phyloP scores from a whole-genome alignment of 2,329 filamentous ascomycete genomes.

The Pseudogymnoascus sp. region DNA sequence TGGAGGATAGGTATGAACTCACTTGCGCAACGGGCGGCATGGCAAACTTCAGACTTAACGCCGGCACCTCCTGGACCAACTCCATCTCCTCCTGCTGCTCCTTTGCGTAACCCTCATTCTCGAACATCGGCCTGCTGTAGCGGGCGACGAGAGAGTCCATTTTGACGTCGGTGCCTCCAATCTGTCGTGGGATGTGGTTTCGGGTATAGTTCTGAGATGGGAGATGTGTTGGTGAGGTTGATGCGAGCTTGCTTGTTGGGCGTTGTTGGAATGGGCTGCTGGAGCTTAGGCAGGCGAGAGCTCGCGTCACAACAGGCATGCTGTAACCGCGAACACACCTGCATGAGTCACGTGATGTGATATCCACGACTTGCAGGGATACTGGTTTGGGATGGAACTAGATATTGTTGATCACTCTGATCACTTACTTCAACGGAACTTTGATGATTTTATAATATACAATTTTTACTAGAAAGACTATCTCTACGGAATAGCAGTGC shows the following conservation, averaged over 20 bases:
- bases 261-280: slow-evolving; percentile 2
- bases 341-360: neutral
- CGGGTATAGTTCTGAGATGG: neutral
- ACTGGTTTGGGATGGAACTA: neutral
- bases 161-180: slow-evolving; percentile 15
- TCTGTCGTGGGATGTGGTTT: slow-evolving; percentile 7
- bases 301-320: slow-evolving; percentile 8
- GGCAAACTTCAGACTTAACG: slow-evolving; percentile 85
- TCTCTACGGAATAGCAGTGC: neutral
- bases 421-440: neutral
- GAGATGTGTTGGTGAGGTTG: slow-evolving; percentile 5
- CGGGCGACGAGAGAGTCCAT: slow-evolving; percentile 94
- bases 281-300: slow-evolving; percentile 9
- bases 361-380: neutral
- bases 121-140: slow-evolving; percentile 73
- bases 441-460: neutral
- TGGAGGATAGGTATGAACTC: slow-evolving; percentile 30
- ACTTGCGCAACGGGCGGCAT: slow-evolving; percentile 90
- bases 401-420: neutral
- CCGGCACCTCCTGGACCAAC: slow-evolving; percentile 60
- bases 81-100: slow-evolving; percentile 64
- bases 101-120: slow-evolving; percentile 61
- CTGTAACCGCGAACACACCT: slow-evolving; percentile 10
- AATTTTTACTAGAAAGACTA: slow-evolving; percentile 2
- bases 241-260: slow-evolving; percentile 6